Conservation (phyloP, 1,284 basidiomycete species). For the Laetiporus sulphureus region DNA sequence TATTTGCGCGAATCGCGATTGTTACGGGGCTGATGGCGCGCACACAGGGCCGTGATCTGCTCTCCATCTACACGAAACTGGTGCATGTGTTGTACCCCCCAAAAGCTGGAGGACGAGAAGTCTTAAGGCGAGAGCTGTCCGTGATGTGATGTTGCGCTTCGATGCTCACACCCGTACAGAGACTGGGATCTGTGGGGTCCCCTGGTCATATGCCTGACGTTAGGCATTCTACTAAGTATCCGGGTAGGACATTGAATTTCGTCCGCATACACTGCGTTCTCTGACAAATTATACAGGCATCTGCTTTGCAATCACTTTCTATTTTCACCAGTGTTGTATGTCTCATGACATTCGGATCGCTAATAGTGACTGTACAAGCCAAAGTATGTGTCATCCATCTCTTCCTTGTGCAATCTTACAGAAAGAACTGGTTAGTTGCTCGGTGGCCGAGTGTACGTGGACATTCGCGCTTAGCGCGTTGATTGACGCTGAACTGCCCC, state of each 20-base stretch:
- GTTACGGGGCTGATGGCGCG: too few species aligned
- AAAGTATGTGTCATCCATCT: conserved; percentile 45
- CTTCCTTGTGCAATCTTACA: neutral
- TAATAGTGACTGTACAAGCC: conserved; percentile 88
- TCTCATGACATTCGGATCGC: conserved; percentile 83
- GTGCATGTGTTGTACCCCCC: conserved; percentile 90
- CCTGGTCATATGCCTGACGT: conserved; percentile 75
- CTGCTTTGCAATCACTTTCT: conserved; percentile 74
- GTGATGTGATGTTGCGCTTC: neutral
- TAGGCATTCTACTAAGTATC: conserved; percentile 85
- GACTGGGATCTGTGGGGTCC: conserved; percentile 99
- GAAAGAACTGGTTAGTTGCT: conserved; percentile 48
- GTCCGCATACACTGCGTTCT: neutral
- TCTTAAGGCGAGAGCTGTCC: conserved; percentile 50
- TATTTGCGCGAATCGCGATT: conserved; percentile 10
- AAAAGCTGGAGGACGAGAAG: conserved; percentile 66
- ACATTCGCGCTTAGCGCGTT: neutral
- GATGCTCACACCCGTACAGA: conserved; percentile 37
- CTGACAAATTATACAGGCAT: conserved; percentile 54
- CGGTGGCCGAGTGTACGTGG: conserved; percentile 85
- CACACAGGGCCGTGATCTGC: conserved; percentile 79
- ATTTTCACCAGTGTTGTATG: conserved; percentile 92
- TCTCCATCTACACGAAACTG: conserved; percentile 87
- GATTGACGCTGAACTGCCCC: neutral
- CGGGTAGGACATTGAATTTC: conserved; percentile 49